Conservation (phyloP, 2,329 filamentous ascomycete species). For the Diaporthe ilicicola region DNA sequence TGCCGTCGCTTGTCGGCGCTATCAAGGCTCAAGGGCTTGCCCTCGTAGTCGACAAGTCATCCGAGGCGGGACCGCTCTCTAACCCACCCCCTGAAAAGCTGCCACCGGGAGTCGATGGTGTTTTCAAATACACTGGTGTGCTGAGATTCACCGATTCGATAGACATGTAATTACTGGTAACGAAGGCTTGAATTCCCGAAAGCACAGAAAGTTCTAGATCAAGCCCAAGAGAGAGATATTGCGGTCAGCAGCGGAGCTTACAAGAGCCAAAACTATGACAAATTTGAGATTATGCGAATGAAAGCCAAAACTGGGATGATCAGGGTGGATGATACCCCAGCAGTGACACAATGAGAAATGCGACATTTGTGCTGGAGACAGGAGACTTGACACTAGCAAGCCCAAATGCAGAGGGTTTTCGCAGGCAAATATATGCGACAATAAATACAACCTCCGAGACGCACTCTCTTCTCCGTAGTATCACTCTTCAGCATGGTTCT, state of each 20-base stretch:
- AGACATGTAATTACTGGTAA: conserved; percentile 61
- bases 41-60: conserved; percentile 86
- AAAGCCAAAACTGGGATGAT: not conserved
- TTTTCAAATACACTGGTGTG: conserved; percentile 86
- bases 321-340: not conserved
- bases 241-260: not conserved
- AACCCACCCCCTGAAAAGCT: conserved; percentile 65
- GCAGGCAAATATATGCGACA: not conserved
- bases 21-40: conserved; percentile 95
- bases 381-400: not conserved
- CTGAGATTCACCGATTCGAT: conserved; percentile 93
- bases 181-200: not conserved
- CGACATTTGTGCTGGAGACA: not conserved
- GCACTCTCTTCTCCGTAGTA: too few relatives aligned
- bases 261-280: not conserved
- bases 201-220: too few relatives aligned
- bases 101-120: conserved; percentile 86
- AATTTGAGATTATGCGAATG: not conserved
- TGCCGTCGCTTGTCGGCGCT: conserved; percentile 88
- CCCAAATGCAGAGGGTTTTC: not conserved
- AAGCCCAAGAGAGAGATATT: not conserved
- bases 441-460: not conserved
- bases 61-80: conserved; percentile 56
- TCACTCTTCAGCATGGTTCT: too few relatives aligned
- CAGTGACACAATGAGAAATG: not conserved